Base-by-base conservation (phyloP, 768 basidiomycete genomes). In the Boletus barrowsii region DNA sequence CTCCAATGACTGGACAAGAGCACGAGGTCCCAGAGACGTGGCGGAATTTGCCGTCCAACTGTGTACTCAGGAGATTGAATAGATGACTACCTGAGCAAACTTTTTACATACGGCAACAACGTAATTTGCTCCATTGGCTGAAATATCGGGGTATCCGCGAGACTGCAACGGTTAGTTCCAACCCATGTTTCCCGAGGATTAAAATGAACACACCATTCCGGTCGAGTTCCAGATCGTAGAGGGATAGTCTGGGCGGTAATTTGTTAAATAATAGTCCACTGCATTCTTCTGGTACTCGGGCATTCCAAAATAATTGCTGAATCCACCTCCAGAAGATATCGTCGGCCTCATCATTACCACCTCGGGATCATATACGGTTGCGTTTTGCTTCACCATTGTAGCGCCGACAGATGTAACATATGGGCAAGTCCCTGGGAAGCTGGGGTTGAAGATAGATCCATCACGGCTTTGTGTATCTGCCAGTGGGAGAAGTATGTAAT, bases 391-490 rank as follows among this genome's bases (percentile, higher is more conserved):
- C 52, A 83, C 69, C 42, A 70, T 70, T 1, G 74, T 78, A 0
- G 75, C 65, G 10, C 81, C 80, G 37, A 82, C 77, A 7, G 80
- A 74, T 18, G 80, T 81, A 22, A 81, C 65, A 48, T 74, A 81
- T 1, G 80, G 79, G 55, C 80, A 81, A 1, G 76, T 73, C 8
- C 58, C 69, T 10, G 78, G 80, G 73, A 77, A 82, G 6, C 66
- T 62, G 14, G 84, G 83, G 50, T 80, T 81, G 76, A 86, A 84
- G 11, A 58, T 44, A 8, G 36, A 75, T 22, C 82, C 83, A 53
- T 75, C 72, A 39, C 76, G 72, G 2, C 76, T 45, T 29, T 20
- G 60, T n/a, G 47, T 45, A 22, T 58, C 60, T 64, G 22, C 22
- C 22, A 22, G 22, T 22, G 20, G 15, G 7, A 24, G 5, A 7